Conservation (phyloP, 2,329 filamentous ascomycete species). For the Botrytis hyacinthi region DNA sequence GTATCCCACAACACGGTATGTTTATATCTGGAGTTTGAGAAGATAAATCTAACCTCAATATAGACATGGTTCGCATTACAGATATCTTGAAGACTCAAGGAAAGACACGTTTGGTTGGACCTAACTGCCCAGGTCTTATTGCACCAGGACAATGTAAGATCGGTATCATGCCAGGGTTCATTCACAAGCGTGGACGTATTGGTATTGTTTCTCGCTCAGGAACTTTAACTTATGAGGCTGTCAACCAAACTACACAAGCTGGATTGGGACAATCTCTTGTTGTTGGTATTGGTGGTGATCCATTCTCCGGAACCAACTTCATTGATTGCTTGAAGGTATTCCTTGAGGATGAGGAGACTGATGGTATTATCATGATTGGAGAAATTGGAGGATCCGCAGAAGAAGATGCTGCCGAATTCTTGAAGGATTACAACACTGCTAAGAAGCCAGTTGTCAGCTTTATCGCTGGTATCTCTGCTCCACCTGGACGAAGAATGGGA, state of each 20-base stretch:
- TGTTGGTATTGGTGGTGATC: constrained; percentile 96
- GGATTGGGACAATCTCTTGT: constrained; percentile 97
- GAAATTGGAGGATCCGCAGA: constrained; percentile 97
- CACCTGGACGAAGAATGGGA: constrained; percentile 94
- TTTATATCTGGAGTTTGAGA: constrained; percentile 29
- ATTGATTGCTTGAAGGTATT: constrained; percentile 99
- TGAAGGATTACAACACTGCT: constrained; percentile 85
- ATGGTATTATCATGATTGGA: constrained; percentile 99
- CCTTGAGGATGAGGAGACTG: constrained; percentile 91
- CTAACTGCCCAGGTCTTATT: constrained; percentile 98
- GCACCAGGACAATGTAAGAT: constrained; percentile 97
- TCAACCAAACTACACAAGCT: constrained; percentile 98
- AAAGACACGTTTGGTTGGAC: constrained; percentile 95
- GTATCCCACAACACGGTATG: constrained; percentile 93
- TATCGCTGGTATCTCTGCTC: constrained; percentile 97
- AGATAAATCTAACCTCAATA: constrained; percentile 23
- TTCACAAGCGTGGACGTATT: constrained; percentile 98
- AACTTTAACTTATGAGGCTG: constrained; percentile 98
- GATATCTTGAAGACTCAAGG: constrained; percentile 95
- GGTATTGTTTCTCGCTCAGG: constrained; percentile 98
- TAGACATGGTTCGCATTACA: constrained; percentile 99
- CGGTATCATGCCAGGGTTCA: constrained; percentile 99
- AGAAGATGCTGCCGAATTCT: constrained; percentile 96
- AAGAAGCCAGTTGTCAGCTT: constrained; percentile 98
- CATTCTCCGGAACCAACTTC: constrained; percentile 99